These are phyloP conservation scores for Pseudopithomyces maydicus DNA, from an alignment of 2,329 filamentous ascomycete genomes.

Conservation along the genomic window DNA sequence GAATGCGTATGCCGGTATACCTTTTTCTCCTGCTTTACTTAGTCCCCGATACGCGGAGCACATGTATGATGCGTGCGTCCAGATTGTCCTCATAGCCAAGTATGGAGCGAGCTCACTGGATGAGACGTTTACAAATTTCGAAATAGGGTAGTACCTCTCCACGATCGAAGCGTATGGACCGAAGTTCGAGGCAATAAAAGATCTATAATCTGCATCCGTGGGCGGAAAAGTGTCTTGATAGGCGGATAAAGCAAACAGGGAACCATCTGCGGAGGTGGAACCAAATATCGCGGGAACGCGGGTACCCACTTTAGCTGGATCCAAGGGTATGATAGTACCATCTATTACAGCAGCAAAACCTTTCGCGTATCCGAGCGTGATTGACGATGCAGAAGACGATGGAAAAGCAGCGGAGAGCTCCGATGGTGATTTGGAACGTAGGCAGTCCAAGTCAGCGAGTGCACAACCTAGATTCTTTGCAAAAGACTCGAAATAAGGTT, in stretches of 20 bases:
- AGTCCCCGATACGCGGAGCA: not conserved
- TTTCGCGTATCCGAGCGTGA: not conserved
- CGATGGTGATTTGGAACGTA: not conserved
- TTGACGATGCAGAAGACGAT: not conserved
- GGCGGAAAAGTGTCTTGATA: not conserved
- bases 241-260: not conserved
- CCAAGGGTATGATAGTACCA: not conserved
- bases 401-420: not conserved
- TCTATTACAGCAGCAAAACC: not conserved
- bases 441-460: not conserved
- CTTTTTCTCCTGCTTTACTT: not conserved
- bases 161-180: not conserved
- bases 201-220: not conserved
- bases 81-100: not conserved
- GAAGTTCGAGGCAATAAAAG: not conserved
- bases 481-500: not conserved
- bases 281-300: conserved; percentile 1
- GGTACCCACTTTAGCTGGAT: not conserved
- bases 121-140: not conserved
- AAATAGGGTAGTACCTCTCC: not conserved
- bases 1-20: not conserved
- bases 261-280: not conserved
- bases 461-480: not conserved
- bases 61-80: conserved; percentile 1
- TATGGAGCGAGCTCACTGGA: not conserved